These are phyloP conservation scores for Nakataea oryzae DNA, from an alignment of 2,329 filamentous ascomycete species.

Conservation along the genomic window DNA sequence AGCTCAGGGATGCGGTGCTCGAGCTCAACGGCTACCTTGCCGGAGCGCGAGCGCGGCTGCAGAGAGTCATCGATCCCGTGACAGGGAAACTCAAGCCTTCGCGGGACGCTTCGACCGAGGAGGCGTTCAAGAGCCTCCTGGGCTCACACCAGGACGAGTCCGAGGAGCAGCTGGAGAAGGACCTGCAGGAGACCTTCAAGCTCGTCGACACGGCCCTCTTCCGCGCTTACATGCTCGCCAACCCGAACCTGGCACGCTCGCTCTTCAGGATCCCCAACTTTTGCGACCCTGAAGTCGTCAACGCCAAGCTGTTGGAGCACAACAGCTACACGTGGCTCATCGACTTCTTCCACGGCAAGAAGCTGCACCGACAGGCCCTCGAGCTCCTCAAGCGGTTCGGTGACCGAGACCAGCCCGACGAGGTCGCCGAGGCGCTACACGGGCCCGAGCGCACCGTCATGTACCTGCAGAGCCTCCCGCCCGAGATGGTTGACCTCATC, in stretches of 20 bases:
- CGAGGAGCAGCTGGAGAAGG: slow-evolving; percentile 55
- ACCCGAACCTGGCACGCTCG: slow-evolving; percentile 73
- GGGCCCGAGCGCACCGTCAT: slow-evolving; percentile 76
- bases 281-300: slow-evolving; percentile 90
- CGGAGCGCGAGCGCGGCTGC: slow-evolving; percentile 62
- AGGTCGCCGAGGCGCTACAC: slow-evolving; percentile 47
- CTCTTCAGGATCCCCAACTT: slow-evolving; percentile 96
- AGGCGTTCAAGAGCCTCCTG: slow-evolving; percentile 44
- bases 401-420: slow-evolving; percentile 38
- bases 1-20: slow-evolving; percentile 69
- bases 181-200: slow-evolving; percentile 65
- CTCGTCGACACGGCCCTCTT: slow-evolving; percentile 92
- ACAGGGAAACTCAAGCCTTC: slow-evolving; percentile 50
- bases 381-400: slow-evolving; percentile 77
- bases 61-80: slow-evolving; percentile 49
- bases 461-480: slow-evolving; percentile 82
- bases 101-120: slow-evolving; percentile 32
- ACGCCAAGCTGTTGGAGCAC: slow-evolving; percentile 81
- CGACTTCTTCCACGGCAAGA: slow-evolving; percentile 96
- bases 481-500: slow-evolving; percentile 81
- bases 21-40: slow-evolving; percentile 83
- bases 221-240: slow-evolving; percentile 87
- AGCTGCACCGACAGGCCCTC: slow-evolving; percentile 77
- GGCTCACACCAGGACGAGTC: slow-evolving; percentile 32
- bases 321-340: slow-evolving; percentile 87